Conservation (phyloP, 345 rosid species). For the Dovyalis caffra region DNA sequence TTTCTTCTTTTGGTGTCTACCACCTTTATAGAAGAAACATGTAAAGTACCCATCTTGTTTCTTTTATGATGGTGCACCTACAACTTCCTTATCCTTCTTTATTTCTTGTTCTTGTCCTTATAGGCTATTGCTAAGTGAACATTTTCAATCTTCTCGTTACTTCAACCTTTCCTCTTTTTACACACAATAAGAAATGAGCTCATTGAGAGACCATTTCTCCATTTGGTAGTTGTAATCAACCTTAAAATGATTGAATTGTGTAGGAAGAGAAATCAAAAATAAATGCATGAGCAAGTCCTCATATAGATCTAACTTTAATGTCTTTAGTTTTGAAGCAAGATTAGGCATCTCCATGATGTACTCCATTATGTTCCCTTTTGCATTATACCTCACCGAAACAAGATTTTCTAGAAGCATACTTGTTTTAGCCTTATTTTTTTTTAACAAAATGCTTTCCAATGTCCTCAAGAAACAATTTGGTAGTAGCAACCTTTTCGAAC, state of each 20-base stretch:
- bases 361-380: neutral
- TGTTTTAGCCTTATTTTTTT: slow-evolving; percentile 12
- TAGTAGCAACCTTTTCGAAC: neutral
- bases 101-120: neutral
- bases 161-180: slow-evolving; percentile 11
- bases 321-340: slow-evolving; percentile 6
- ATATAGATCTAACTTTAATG: neutral
- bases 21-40: too few species aligned
- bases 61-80: neutral
- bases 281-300: slow-evolving; percentile 1
- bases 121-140: neutral
- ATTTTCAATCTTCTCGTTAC: neutral
- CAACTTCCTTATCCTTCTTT: neutral
- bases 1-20: too few species aligned
- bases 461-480: slow-evolving; percentile 1
- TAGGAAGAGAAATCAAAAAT: slow-evolving; percentile 1
- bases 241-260: slow-evolving; percentile 14
- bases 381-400: neutral
- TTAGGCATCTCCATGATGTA: slow-evolving; percentile 7
- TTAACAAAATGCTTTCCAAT: slow-evolving; percentile 12
- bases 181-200: too few species aligned
- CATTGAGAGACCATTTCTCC: slow-evolving; percentile 15
- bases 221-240: slow-evolving; percentile 10
- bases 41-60: neutral
- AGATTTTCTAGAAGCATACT: neutral